These are phyloP conservation scores for Citrus australasica DNA, from an alignment of 345 rosid species.

Conservation along the genomic window DNA sequence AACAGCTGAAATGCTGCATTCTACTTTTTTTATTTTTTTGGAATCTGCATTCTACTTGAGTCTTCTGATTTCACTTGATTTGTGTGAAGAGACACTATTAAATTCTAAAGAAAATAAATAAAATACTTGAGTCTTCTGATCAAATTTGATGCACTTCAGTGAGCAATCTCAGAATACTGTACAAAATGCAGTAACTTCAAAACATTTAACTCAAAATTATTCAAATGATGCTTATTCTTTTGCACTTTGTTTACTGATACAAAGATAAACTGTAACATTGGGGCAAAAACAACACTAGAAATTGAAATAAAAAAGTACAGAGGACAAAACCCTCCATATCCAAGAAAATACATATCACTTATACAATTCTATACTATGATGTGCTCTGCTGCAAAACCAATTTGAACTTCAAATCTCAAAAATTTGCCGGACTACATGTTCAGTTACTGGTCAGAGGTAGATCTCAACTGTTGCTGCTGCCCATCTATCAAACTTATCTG, in stretches of 20 bases:
- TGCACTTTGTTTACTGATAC: slow-evolving; percentile 6
- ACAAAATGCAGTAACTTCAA: not conserved
- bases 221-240: slow-evolving; percentile 17
- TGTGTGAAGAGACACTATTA: not conserved
- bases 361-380: slow-evolving; percentile 18
- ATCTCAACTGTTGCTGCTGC: slow-evolving; percentile 56
- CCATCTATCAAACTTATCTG: slow-evolving; percentile 66
- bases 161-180: not conserved
- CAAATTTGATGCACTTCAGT: not conserved
- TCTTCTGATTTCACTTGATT: not conserved
- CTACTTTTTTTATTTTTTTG: not conserved
- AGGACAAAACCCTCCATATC: slow-evolving; percentile 4
- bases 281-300: not conserved
- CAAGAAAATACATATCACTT: slow-evolving; percentile 15
- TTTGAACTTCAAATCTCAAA: slow-evolving; percentile 7
- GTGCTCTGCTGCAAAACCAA: slow-evolving; percentile 19
- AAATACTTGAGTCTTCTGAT: not conserved
- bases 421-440: not conserved
- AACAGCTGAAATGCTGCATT: not conserved
- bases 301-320: not conserved
- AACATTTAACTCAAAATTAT: not conserved
- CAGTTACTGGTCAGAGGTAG: slow-evolving; percentile 51
- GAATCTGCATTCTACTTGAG: not conserved
- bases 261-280: not conserved
- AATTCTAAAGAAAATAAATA: not conserved